These are phyloP conservation scores for Filobasidium uniguttulatum DNA, from an alignment of 1,284 basidiomycete genomes.

Conservation along the genomic window DNA sequence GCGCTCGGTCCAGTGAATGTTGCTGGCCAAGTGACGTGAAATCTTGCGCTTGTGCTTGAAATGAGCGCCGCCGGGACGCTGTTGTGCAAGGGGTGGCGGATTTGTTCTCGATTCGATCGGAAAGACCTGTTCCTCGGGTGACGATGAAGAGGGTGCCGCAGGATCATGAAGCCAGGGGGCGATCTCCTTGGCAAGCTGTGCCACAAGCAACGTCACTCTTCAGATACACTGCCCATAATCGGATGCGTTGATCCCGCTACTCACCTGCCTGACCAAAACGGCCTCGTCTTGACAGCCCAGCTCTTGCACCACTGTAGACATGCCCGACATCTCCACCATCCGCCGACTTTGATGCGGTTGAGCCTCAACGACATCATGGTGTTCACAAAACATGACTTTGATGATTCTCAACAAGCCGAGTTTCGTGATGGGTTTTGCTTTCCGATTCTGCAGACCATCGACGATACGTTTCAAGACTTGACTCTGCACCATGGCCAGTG, in stretches of 20 bases:
- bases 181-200: conserved; percentile 29
- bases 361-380: too few species aligned
- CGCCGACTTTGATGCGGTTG: conserved; percentile 68
- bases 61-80: too few species aligned
- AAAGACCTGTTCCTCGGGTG: too few species aligned
- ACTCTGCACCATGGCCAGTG: conserved; percentile 62
- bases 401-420: conserved; percentile 78
- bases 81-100: too few species aligned
- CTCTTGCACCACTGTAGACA: conserved; percentile 61
- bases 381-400: conserved; percentile 71
- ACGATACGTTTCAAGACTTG: conserved; percentile 75
- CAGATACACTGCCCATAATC: not conserved
- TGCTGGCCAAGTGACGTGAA: conserved; percentile 19
- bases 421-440: conserved; percentile 67
- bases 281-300: conserved; percentile 71
- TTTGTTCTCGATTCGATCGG: not conserved
- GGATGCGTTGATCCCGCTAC: conserved; percentile 55
- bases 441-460: conserved; percentile 59
- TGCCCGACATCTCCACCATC: conserved; percentile 62
- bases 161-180: too few species aligned
- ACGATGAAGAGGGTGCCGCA: too few species aligned
- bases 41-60: conserved; percentile 25
- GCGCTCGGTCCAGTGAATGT: conserved; percentile 7
- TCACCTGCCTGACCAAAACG: conserved; percentile 75
- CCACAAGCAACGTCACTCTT: not conserved